phyloP scores from a whole-genome alignment of 352 stramenopile species.

The Phytopythium mirpurense region DNA sequence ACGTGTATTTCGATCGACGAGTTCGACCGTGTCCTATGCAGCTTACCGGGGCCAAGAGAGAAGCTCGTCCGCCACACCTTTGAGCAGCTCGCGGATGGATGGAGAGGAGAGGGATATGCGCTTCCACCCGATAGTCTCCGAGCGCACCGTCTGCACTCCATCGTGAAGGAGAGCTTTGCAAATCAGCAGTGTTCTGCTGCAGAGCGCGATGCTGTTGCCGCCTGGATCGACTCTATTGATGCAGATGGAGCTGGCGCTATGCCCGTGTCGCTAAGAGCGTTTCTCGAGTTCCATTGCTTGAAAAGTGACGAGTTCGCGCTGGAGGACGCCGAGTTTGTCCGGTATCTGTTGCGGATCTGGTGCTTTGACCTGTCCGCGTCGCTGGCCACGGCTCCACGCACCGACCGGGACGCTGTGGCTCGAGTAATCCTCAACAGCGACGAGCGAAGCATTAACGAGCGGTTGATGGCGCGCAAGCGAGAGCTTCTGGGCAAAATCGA shows the following conservation, averaged over 20 bases:
- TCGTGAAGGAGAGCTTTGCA: conserved; percentile 41
- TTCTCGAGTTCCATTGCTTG: conserved; percentile 41
- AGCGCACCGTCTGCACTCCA: conserved; percentile 34
- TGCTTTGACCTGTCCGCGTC: conserved; percentile 25
- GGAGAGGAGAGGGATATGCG: conserved; percentile 29
- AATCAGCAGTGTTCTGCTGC: conserved; percentile 21
- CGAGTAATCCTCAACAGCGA: conserved; percentile 20
- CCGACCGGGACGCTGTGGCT: conserved; percentile 4
- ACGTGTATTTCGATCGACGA: conserved; percentile 20
- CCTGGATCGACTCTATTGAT: conserved; percentile 32
- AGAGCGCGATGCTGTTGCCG: conserved; percentile 19
- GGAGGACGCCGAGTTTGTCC: conserved; percentile 60
- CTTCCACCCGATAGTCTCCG: conserved; percentile 45
- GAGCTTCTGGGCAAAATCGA: conserved; percentile 21
- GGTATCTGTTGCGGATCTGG: conserved; percentile 60
- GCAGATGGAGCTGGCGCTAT: background rate
- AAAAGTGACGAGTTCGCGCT: conserved; percentile 37
- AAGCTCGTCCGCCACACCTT: conserved; percentile 43
- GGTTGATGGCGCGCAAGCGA: conserved; percentile 15
- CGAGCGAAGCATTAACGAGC: conserved; percentile 4
- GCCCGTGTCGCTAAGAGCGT: conserved; percentile 26
- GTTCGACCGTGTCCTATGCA: conserved; percentile 31
- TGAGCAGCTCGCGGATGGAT: conserved; percentile 44
- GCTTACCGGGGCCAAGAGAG: conserved; percentile 28
- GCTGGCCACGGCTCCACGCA: background rate